Evolutionary conservation across 1,284 basidiomycete genomes (phyloP).

Genomic region (Cutaneotrichosporon sp.): DNA sequence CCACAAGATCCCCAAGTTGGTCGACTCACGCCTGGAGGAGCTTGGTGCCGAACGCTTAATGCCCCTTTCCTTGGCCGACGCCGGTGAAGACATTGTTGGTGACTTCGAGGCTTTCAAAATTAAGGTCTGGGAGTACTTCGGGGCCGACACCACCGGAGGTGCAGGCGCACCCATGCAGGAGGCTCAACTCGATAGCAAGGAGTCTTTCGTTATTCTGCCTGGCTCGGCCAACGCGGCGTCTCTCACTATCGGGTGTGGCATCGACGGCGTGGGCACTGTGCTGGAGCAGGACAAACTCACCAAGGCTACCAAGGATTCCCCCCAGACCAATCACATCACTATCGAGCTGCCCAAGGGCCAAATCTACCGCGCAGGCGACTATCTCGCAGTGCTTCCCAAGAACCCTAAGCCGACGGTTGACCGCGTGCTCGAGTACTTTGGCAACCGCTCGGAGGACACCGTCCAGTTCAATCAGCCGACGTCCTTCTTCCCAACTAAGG

Average conservation of each 20-base stretch:
- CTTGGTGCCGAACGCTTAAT: constrained; percentile 51
- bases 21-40: constrained; percentile 50
- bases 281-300: constrained; percentile 18
- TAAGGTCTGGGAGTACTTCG: constrained; percentile 50
- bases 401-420: constrained; percentile 10
- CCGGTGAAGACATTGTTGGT: constrained; percentile 52
- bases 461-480: constrained; percentile 13
- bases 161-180: not conserved
- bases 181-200: not conserved
- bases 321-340: constrained; percentile 47
- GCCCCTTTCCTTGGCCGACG: constrained; percentile 24
- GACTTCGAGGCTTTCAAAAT: constrained; percentile 53
- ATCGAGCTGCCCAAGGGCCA: constrained; percentile 51
- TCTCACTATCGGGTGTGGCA: constrained; percentile 10
- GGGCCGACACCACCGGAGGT: not conserved
- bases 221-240: constrained; percentile 12
- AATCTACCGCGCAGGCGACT: constrained; percentile 53
- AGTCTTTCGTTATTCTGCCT: constrained; percentile 1
- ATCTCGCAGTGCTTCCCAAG: constrained; percentile 50
- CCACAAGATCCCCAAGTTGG: constrained; percentile 54
- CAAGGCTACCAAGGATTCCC: constrained; percentile 2
- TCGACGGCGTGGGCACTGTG: constrained; percentile 13
- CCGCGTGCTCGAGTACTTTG: constrained; percentile 12
- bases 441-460: constrained; percentile 21
- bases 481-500: constrained; percentile 46